phyloP scores from a whole-genome alignment of 495 filamentous ascomycete genomes.

The Pseudomonodictys pantanalensis region DNA sequence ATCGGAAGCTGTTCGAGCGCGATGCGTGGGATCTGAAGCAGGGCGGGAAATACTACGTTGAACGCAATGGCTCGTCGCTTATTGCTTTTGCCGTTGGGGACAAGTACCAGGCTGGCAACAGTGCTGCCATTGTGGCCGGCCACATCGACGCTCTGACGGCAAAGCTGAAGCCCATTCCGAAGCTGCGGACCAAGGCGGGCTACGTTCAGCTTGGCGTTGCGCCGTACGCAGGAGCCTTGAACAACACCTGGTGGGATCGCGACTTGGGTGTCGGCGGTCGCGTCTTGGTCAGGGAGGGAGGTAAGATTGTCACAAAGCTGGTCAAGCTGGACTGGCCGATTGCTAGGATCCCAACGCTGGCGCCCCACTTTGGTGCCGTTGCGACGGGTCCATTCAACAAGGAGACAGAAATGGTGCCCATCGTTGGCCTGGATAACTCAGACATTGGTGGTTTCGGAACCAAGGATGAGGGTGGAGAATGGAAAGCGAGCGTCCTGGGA shows the following conservation, averaged over 20 bases:
- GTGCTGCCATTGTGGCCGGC: constrained; percentile 74
- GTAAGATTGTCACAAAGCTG: constrained; percentile 77
- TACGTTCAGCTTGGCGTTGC: constrained; percentile 90
- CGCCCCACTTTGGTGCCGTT: constrained; percentile 85
- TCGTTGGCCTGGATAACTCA: constrained; percentile 82
- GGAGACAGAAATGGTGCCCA: constrained; percentile 92
- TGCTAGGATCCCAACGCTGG: constrained; percentile 87
- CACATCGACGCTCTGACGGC: constrained; percentile 92
- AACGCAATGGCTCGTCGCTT: constrained; percentile 79
- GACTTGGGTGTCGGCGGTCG: constrained; percentile 87
- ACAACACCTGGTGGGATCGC: constrained; percentile 89
- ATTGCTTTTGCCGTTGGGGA: constrained; percentile 85
- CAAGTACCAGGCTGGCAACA: constrained; percentile 81
- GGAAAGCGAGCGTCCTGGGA: constrained; percentile 37
- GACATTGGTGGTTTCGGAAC: constrained; percentile 46
- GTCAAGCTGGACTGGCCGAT: constrained; percentile 93
- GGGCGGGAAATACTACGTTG: constrained; percentile 85
- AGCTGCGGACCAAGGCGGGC: constrained; percentile 72
- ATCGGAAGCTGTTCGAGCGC: constrained; percentile 73
- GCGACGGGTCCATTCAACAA: constrained; percentile 75
- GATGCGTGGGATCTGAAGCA: constrained; percentile 74
- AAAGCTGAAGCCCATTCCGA: constrained; percentile 82
- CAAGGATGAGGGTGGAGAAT: constrained; percentile 26
- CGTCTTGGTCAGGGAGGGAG: constrained; percentile 75
- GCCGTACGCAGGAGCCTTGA: constrained; percentile 83